These are phyloP conservation scores for Lodderomyces metapsilosis DNA, from an alignment of 1,139 yeast species.

Conservation along the genomic window DNA sequence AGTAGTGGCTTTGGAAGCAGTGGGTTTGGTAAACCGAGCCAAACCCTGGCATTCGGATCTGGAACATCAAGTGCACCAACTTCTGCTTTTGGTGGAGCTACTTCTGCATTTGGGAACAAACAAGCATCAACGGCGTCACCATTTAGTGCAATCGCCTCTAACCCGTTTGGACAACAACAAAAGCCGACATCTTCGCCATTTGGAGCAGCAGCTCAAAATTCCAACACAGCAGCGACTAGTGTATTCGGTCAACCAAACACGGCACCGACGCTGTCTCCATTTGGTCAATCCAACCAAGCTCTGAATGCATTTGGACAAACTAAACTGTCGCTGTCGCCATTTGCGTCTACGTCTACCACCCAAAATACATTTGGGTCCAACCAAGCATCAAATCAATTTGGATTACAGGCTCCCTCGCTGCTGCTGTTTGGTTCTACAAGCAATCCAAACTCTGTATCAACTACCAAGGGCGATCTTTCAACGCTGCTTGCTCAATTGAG, in stretches of 20 bases:
- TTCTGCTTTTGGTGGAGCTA: slow-evolving; percentile 10
- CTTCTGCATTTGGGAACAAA: slow-evolving; percentile 8
- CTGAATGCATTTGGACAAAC: too few species aligned
- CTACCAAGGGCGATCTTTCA: slow-evolving; percentile 10
- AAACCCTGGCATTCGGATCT: slow-evolving; percentile 12
- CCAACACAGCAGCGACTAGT: slow-evolving; percentile 8
- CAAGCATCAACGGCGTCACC: slow-evolving; percentile 7
- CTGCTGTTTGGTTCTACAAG: neutral
- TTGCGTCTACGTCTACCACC: neutral
- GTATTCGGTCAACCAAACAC: slow-evolving; percentile 14
- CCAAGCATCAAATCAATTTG: neutral
- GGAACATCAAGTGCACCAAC: slow-evolving; percentile 10
- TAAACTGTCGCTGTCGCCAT: slow-evolving; percentile 2
- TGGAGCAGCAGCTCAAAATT: slow-evolving; percentile 8
- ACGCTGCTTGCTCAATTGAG: slow-evolving; percentile 33
- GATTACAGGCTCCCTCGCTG: slow-evolving; percentile 1
- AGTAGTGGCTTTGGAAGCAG: slow-evolving; percentile 12
- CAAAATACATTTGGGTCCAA: slow-evolving; percentile 2
- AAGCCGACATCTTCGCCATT: slow-evolving; percentile 8
- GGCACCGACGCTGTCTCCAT: neutral
- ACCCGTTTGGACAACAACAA: slow-evolving; percentile 6
- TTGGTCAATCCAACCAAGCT: too few species aligned
- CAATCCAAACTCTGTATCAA: neutral
- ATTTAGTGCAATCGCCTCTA: slow-evolving; percentile 9
- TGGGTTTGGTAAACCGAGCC: slow-evolving; percentile 10